phyloP scores from a whole-genome alignment of 495 filamentous ascomycete species.

The Aspergillus haitiensis region DNA sequence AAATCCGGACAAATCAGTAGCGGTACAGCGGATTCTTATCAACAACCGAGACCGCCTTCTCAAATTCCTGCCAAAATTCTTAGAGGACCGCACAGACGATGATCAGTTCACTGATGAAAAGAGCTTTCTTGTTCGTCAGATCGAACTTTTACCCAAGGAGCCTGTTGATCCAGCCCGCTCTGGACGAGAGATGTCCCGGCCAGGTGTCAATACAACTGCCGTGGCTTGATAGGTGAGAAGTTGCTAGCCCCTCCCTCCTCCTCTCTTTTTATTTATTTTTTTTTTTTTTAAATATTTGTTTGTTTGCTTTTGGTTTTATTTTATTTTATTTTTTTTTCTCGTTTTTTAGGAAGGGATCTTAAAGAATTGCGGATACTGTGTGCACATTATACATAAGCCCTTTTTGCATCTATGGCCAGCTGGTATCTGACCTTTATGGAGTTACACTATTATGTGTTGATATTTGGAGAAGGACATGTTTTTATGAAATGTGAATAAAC shows the following conservation, averaged over 20 bases:
- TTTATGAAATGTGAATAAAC: constrained; percentile 3
- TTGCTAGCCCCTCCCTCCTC: not conserved
- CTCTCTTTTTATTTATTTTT: not conserved
- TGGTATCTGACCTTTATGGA: constrained; percentile 25
- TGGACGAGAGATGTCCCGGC: constrained; percentile 32
- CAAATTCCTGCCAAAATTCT: constrained; percentile 83
- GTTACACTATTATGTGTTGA: constrained; percentile 12
- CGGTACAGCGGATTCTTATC: constrained; percentile 90
- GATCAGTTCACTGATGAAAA: constrained; percentile 99
- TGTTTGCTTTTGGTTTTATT: constrained; percentile 9
- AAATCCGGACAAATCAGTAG: constrained; percentile 91
- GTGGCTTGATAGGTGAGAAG: constrained; percentile 26
- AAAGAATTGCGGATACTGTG: constrained; percentile 24
- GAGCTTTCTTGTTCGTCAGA: constrained; percentile 93
- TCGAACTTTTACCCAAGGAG: constrained; percentile 71
- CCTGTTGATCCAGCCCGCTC: constrained; percentile 54
- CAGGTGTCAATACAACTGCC: constrained; percentile 39
- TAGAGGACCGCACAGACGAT: constrained; percentile 94
- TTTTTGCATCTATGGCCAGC: constrained; percentile 30
- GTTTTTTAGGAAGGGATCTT: constrained; percentile 12
- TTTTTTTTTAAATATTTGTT: constrained; percentile 8
- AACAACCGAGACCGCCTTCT: constrained; percentile 92
- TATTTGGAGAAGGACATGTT: constrained; percentile 15
- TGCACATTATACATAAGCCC: constrained; percentile 20
- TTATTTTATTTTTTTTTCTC: constrained; percentile 15